phyloP scores from a whole-genome alignment of 2,329 filamentous ascomycete genomes.

The Clonostachys sp. region DNA sequence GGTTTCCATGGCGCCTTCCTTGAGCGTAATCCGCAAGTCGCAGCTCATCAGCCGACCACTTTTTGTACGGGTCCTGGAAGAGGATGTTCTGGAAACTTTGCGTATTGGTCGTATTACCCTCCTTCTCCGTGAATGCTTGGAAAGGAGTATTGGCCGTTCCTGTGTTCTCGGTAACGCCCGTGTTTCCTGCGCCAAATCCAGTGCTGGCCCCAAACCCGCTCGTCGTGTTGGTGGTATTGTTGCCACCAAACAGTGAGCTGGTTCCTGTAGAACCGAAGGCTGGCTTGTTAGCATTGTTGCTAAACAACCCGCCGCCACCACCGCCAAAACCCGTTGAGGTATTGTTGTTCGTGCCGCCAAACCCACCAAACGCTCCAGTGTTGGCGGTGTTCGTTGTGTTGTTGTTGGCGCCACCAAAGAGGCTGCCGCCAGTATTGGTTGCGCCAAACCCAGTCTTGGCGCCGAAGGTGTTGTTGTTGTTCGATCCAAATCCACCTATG shows the following conservation, averaged over 20 bases:
- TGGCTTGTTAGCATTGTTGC: constrained; percentile 33
- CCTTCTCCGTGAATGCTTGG: constrained; percentile 68
- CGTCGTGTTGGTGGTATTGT: constrained; percentile 11
- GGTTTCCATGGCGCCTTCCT: constrained; percentile 79
- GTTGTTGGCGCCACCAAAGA: constrained; percentile 38
- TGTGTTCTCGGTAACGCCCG: constrained; percentile 52
- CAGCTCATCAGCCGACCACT: constrained; percentile 85
- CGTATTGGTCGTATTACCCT: constrained; percentile 48
- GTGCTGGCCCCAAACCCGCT: constrained; percentile 24
- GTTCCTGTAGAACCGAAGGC: constrained; percentile 41
- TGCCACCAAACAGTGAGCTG: constrained; percentile 37
- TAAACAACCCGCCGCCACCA: constrained; percentile 46
- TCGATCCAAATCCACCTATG: constrained; percentile 24
- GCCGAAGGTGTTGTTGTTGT: constrained; percentile 27
- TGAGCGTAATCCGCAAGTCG: constrained; percentile 83
- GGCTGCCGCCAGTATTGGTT: constrained; percentile 29
- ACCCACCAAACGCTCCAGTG: constrained; percentile 32
- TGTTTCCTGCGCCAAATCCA: constrained; percentile 37
- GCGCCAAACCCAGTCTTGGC: constrained; percentile 50
- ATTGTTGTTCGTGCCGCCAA: constrained; percentile 25
- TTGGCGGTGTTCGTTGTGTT: constrained; percentile 16
- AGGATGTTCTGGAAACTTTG: constrained; percentile 70
- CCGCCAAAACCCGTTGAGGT: constrained; percentile 33
- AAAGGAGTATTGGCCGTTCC: constrained; percentile 71
- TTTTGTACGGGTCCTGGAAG: constrained; percentile 77